Base-by-base conservation (phyloP, 2,329 filamentous ascomycete genomes). In the Sphaerulina vaccinii region DNA sequence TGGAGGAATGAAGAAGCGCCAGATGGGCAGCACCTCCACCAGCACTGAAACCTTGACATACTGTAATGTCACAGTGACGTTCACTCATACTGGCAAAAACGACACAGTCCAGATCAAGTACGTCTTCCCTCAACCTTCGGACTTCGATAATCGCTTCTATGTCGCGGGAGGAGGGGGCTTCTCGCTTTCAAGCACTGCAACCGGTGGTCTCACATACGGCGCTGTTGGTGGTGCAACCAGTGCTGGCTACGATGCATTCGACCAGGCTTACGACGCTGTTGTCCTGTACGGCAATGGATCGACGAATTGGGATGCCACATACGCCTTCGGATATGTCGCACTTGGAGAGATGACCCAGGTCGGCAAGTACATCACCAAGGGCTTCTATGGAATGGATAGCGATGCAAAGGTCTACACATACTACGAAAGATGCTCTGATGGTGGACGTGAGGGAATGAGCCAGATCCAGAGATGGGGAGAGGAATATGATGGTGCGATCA, bases 391-490 rank as follows among this genome's bases (percentile, higher is more conserved):
- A n/a, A 49, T 29, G 15, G 46, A 37, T 19, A 29, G n/a, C 24
- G 43, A 48, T 23, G 49, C 49, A 6, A 65, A 65, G 56, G 15
- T 68, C 33, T 76, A 74, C 60, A 69, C 75, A 1, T 79, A 79
- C 65, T 80, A 76, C 57, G 52, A 54, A 21, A 39, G 76, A 2
- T 80, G 78, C 64, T 78, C 75, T 13, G 77, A 80, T 41, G 77
- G 78, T 18, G 78, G 73, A 3, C 70, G 74, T 3, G 73, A 76
- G 54, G 74, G 68, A 13, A 74, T 71, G 72, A 73, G 71, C 49
- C 76, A 79, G 62, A 66, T 77, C 1, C 77, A 80, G 62, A 73
- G 76, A 15, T 79, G 71, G 60, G 75, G 73, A 5, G 71, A 75
- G 47, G 56, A 77, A 59, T 75, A 74, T 39, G 74, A 78, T 51